Evolutionary conservation across 2,329 filamentous ascomycete species (phyloP).

Genomic region (Atkinsonella hypoxylon): DNA sequence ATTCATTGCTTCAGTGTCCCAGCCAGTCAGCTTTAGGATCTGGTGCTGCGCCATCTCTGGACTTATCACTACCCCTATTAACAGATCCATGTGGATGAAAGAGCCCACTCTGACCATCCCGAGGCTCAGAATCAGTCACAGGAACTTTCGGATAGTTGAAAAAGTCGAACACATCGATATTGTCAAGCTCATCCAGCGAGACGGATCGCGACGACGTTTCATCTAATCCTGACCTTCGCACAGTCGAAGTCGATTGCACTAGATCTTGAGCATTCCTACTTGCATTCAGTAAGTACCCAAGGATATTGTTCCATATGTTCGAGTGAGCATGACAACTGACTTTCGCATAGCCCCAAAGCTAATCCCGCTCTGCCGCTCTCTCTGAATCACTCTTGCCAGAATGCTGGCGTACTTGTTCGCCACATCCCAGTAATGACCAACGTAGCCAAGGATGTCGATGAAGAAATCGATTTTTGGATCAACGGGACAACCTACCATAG

Average conservation of each 20-base stretch:
- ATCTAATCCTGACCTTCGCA: slow-evolving; percentile 25
- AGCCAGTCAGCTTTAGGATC: slow-evolving; percentile 13
- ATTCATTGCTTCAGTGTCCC: slow-evolving; percentile 1
- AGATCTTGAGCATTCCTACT: slow-evolving; percentile 27
- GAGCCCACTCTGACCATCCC: slow-evolving; percentile 13
- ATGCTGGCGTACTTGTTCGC: slow-evolving; percentile 30
- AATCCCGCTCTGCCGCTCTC: slow-evolving; percentile 23
- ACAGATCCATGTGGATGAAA: slow-evolving; percentile 11
- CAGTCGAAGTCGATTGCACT: slow-evolving; percentile 23
- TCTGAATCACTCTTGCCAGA: slow-evolving; percentile 25
- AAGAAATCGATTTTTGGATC: slow-evolving; percentile 31
- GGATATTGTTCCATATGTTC: neutral
- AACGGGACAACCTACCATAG: slow-evolving; percentile 23
- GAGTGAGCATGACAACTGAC: slow-evolving; percentile 14
- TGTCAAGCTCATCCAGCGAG: slow-evolving; percentile 28
- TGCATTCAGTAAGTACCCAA: neutral
- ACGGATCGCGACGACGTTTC: slow-evolving; percentile 26
- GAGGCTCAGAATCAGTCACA: slow-evolving; percentile 7
- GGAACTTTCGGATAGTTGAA: slow-evolving; percentile 29
- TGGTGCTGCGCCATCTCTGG: slow-evolving; percentile 1
- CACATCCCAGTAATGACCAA: slow-evolving; percentile 32
- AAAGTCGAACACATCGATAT: slow-evolving; percentile 33
- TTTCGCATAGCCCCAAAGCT: slow-evolving; percentile 28
- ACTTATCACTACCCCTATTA: neutral
- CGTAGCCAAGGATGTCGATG: slow-evolving; percentile 27